Evolutionary conservation across 805 yeast genomes (phyloP).

Genomic region (Nakazawaea ishiwadae): DNA sequence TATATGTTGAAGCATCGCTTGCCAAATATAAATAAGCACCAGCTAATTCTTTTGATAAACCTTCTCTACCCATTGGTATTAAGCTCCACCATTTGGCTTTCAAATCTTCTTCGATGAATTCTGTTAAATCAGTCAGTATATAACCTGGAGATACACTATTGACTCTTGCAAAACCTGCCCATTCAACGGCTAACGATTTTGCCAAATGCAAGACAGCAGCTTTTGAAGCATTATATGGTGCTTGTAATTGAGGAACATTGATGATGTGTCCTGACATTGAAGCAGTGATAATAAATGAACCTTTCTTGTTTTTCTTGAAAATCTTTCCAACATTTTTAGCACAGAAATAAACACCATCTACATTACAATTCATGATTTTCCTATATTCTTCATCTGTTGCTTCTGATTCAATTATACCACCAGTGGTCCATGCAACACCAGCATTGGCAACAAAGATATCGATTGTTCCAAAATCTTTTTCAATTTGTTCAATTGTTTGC

Average conservation of each 20-base stretch:
- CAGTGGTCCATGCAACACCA: constrained; percentile 78
- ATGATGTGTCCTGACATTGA: constrained; percentile 88
- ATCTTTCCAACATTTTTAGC: constrained; percentile 69
- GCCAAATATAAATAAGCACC: constrained; percentile 82
- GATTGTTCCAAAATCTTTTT: constrained; percentile 69
- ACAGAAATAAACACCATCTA: constrained; percentile 77
- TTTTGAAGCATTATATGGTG: constrained; percentile 82
- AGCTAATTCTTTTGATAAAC: constrained; percentile 63
- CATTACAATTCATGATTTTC: constrained; percentile 67
- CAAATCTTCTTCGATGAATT: constrained; percentile 38
- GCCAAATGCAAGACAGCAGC: constrained; percentile 78
- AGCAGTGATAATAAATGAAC: constrained; percentile 80
- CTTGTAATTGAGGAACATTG: constrained; percentile 83
- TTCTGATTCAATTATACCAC: constrained; percentile 43
- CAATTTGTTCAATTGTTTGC: constrained; percentile 43
- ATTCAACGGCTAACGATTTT: constrained; percentile 78
- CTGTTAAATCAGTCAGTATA: constrained; percentile 65
- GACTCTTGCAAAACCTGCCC: constrained; percentile 86
- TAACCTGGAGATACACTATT: constrained; percentile 86
- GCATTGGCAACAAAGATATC: constrained; percentile 89
- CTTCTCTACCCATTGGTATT: constrained; percentile 74
- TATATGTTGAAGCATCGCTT: constrained; percentile 73
- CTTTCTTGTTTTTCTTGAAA: constrained; percentile 68
- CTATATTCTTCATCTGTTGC: constrained; percentile 60
- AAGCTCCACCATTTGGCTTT: constrained; percentile 43